A percentile compares a stretch with the other conserved stretches of the same genome.
These are phyloP conservation scores for Neobulgaria alba DNA, from an alignment of 2,329 filamentous ascomycete species.

Conservation along the genomic window DNA sequence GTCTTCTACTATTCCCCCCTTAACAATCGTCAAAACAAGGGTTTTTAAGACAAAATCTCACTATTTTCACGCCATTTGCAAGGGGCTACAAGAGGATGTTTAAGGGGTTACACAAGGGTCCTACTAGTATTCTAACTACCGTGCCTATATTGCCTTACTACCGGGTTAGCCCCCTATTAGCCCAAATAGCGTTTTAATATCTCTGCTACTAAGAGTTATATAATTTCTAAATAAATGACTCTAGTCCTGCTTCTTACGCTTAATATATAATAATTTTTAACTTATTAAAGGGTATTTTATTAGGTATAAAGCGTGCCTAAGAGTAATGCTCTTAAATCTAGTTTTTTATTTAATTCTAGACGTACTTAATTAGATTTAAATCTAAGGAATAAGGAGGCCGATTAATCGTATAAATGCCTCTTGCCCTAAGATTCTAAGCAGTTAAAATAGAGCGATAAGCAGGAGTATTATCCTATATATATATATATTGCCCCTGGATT, in stretches of 20 bases:
- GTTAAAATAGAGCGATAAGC: slow-evolving; percentile 1
- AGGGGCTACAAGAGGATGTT: no score
- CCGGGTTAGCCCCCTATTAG: slow-evolving; percentile 6
- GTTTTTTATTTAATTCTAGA: slow-evolving; percentile 10
- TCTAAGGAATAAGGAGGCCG: slow-evolving; percentile 7
- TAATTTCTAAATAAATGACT: slow-evolving; percentile 5
- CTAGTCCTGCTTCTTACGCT: slow-evolving; percentile 6
- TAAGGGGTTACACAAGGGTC: no score
- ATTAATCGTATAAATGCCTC: slow-evolving; percentile 1
- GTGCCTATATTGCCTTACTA: slow-evolving; percentile 3
- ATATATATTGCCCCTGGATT: slow-evolving; percentile 3
- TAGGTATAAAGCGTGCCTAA: background rate
- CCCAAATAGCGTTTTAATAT: slow-evolving; percentile 9
- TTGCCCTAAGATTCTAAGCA: background rate
- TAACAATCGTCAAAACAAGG: no score
- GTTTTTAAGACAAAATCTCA: no score
- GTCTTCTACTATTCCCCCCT: no score
- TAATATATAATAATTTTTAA: slow-evolving; percentile 5
- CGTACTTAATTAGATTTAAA: slow-evolving; percentile 9
- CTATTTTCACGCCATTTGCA: no score
- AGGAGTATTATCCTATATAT: slow-evolving; percentile 4
- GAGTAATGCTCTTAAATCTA: slow-evolving; percentile 9
- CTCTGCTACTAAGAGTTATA: slow-evolving; percentile 4
- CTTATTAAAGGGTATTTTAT: slow-evolving; percentile 1
- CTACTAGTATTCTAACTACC: no score